These are phyloP conservation scores for Aspergillus funiculosus DNA, from an alignment of 495 filamentous ascomycete genomes.

Conservation along the genomic window DNA sequence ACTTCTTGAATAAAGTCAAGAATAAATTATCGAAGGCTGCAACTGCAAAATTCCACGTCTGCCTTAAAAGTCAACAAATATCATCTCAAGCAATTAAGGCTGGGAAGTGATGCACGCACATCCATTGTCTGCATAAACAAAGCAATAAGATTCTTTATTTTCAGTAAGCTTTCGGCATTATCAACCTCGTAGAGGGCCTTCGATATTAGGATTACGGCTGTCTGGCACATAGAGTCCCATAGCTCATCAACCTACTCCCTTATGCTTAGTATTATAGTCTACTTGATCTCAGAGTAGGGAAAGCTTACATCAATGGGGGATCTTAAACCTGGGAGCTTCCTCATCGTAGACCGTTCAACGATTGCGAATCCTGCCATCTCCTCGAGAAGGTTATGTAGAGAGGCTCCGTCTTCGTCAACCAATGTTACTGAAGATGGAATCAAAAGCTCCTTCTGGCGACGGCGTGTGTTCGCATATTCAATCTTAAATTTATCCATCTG, in stretches of 20 bases:
- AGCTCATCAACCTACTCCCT: slow-evolving; percentile 75
- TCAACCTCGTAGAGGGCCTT: slow-evolving; percentile 69
- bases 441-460: slow-evolving; percentile 85
- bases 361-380: slow-evolving; percentile 96
- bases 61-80: slow-evolving; percentile 10
- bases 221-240: slow-evolving; percentile 97
- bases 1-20: slow-evolving; percentile 82
- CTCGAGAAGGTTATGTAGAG: slow-evolving; percentile 80
- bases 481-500: slow-evolving; percentile 83
- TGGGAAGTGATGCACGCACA: slow-evolving; percentile 36
- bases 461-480: slow-evolving; percentile 84
- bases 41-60: slow-evolving; percentile 90
- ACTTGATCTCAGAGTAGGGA: not conserved
- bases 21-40: slow-evolving; percentile 73
- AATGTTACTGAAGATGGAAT: slow-evolving; percentile 68
- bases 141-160: slow-evolving; percentile 86
- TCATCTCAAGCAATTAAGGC: not conserved
- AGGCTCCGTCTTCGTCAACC: slow-evolving; percentile 65
- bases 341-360: slow-evolving; percentile 90
- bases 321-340: slow-evolving; percentile 70
- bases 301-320: slow-evolving; percentile 69
- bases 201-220: slow-evolving; percentile 70
- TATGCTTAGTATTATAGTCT: slow-evolving; percentile 1
- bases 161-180: slow-evolving; percentile 77
- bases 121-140: slow-evolving; percentile 98